Evolutionary conservation across 768 basidiomycete species (phyloP).

Genomic region (Boletus rubescentipes): DNA sequence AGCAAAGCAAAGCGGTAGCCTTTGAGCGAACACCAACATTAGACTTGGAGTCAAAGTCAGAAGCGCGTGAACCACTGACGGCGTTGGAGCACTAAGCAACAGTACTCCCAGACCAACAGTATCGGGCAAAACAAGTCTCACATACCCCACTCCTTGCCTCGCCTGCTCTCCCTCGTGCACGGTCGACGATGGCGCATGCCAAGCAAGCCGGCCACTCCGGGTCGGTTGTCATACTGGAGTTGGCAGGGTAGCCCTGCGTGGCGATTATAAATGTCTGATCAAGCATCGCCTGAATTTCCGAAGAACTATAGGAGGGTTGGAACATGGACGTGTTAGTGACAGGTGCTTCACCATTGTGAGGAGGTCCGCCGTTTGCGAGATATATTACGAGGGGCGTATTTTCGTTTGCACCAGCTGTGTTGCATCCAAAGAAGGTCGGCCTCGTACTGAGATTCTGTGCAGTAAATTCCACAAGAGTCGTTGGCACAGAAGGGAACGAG

Average conservation of each 20-base stretch:
- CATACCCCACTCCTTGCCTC: slow-evolving; percentile 30
- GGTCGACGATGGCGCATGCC: slow-evolving; percentile 52
- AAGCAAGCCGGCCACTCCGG: slow-evolving; percentile 47
- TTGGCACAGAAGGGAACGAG: slow-evolving; percentile 34
- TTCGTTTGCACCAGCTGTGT: slow-evolving; percentile 20
- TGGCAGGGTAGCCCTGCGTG: slow-evolving; percentile 39
- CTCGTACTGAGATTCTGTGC: slow-evolving; percentile 35
- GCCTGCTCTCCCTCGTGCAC: slow-evolving; percentile 33
- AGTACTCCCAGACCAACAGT: slow-evolving; percentile 28
- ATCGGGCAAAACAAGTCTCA: slow-evolving; percentile 27
- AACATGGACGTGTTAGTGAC: slow-evolving; percentile 44
- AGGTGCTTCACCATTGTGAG: slow-evolving; percentile 36
- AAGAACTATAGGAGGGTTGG: slow-evolving; percentile 37
- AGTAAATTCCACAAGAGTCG: slow-evolving; percentile 26
- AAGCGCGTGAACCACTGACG: not conserved
- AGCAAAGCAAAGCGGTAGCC: too few relatives aligned
- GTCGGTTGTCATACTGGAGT: slow-evolving; percentile 31
- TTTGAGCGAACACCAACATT: too few relatives aligned
- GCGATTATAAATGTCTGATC: slow-evolving; percentile 42
- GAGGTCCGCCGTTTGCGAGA: slow-evolving; percentile 51
- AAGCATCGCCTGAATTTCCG: slow-evolving; percentile 43
- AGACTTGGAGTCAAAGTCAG: slow-evolving; percentile 11
- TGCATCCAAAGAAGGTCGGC: slow-evolving; percentile 49
- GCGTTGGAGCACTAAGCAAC: not conserved
- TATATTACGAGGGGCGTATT: slow-evolving; percentile 53